Evolutionary conservation across 31 red algal genomes (phyloP).

Genomic region (Odonthalia washingtoniensis): DNA sequence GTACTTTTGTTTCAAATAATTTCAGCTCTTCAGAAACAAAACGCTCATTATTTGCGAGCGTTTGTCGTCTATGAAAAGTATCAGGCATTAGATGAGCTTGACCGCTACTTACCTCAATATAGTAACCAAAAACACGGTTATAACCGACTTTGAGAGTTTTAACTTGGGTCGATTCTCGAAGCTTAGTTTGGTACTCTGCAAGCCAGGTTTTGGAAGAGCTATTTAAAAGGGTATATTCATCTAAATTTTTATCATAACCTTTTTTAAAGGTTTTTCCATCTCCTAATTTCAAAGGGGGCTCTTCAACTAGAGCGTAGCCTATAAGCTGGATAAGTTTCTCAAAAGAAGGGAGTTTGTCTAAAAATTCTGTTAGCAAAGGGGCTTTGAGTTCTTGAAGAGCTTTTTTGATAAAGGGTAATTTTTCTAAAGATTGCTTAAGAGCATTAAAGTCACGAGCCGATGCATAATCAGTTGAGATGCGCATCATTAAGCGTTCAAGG

Average conservation of each 20-base stretch:
- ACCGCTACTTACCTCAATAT: conserved; percentile 9
- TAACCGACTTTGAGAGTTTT: conserved; percentile 1
- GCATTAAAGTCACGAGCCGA: conserved; percentile 3
- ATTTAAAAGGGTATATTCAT: too few species aligned
- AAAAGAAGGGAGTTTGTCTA: too few species aligned
- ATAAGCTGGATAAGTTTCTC: too few species aligned
- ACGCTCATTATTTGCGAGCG: conserved; percentile 3
- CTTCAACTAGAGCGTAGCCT: too few species aligned
- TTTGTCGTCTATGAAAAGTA: conserved; percentile 9
- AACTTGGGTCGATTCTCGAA: conserved; percentile 4
- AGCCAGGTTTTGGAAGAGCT: too few species aligned
- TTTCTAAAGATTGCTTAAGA: not conserved
- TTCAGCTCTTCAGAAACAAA: conserved; percentile 10
- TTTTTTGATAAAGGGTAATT: not conserved
- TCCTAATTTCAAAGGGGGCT: too few species aligned
- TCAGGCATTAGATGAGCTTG: conserved; percentile 6
- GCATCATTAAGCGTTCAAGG: conserved; percentile 3
- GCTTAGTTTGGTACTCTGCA: too few species aligned
- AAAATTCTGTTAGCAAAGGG: too few species aligned
- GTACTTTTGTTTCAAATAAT: conserved; percentile 10
- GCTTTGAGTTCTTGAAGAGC: not conserved
- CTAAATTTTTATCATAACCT: too few species aligned
- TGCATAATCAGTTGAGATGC: not conserved
- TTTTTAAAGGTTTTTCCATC: too few species aligned
- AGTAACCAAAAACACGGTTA: conserved; percentile 29